Evolutionary conservation across 1,284 basidiomycete genomes (phyloP), one percentile per base, ranked within the genome.

Genomic region (Ceratobasidium theobromae): DNA sequence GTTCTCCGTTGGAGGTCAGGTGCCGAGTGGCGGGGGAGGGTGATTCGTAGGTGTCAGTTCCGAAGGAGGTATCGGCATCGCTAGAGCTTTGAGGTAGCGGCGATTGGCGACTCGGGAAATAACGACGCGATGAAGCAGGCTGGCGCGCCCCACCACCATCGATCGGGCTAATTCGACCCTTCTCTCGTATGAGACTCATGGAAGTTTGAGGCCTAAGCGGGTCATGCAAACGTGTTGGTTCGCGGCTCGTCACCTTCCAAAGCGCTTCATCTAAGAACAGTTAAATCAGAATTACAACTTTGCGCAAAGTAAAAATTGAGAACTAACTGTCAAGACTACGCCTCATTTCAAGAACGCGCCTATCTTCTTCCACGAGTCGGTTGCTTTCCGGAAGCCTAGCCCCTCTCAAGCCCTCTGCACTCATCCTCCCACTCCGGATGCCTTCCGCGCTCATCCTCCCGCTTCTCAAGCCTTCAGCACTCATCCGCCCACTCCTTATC

Each of bases 131-230:
- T 12, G 55, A n/a, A n/a, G n/a, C 23, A 32, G 38, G 21, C 53
- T 55, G 53, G 12, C 51, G 35, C 6, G 43, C 9, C 18, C n/a
- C 49, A 33, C 28, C 28, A 25, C 40, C 21, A 28, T 30, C 41
- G 11, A 48, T 46, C 25, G 60, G 60, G 30, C 60, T 65, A 27
- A 30, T 46, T 14, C 57, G 60, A 1, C 40, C 35, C 14, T 46
- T 49, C 25, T 65, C 60, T 9, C 60, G 60, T 18, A 65, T 33
- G 28, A 65, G 23, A 28, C 60, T 65, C 60, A 65, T 65, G 21
- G 60, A 65, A 14, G 60, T 65, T 28, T 53, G 51, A n/a, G 60
- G 60, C 12, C 60, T 41, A 14, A 45, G n/a, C 6, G 60, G 60
- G n/a, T 65, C 60, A 30, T 46, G 46, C 16, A 48, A 8, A 16